Conservation (phyloP, 1,284 basidiomycete genomes). For the Ganoderma boninense region DNA sequence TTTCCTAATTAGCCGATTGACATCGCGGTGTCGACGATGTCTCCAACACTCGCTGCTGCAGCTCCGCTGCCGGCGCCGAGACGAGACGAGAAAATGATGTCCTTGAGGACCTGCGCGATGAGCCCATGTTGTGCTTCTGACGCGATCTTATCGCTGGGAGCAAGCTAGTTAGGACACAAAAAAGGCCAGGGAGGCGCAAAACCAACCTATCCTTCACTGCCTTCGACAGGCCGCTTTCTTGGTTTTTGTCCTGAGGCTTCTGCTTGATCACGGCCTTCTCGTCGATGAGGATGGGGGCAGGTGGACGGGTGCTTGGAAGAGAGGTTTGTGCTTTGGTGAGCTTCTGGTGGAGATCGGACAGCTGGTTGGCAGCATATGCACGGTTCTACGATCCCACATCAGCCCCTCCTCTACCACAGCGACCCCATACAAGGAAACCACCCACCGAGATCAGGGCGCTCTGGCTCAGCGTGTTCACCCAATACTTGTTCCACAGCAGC, state of each 20-base stretch:
- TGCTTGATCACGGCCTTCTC: conserved; percentile 52
- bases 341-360: conserved; percentile 90
- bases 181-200: background rate
- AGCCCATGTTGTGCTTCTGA: conserved; percentile 92
- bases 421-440: conserved; percentile 17
- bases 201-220: conserved; percentile 85
- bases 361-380: conserved; percentile 89
- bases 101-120: conserved; percentile 90
- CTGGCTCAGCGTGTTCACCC: conserved; percentile 95
- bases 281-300: conserved; percentile 59
- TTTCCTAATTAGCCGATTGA: conserved; percentile 35
- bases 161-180: background rate
- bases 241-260: conserved; percentile 80
- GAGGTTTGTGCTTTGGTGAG: conserved; percentile 69
- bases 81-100: conserved; percentile 81
- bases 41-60: conserved; percentile 38
- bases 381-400: conserved; percentile 70
- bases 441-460: conserved; percentile 90
- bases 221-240: conserved; percentile 81
- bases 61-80: conserved; percentile 43
- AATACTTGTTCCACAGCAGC: conserved; percentile 98
- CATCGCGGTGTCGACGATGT: conserved; percentile 52
- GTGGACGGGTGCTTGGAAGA: conserved; percentile 64
- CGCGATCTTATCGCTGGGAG: conserved; percentile 79
- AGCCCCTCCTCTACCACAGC: background rate